phyloP scores from a whole-genome alignment of 306 rosid species.

The Glycine tomentella region DNA sequence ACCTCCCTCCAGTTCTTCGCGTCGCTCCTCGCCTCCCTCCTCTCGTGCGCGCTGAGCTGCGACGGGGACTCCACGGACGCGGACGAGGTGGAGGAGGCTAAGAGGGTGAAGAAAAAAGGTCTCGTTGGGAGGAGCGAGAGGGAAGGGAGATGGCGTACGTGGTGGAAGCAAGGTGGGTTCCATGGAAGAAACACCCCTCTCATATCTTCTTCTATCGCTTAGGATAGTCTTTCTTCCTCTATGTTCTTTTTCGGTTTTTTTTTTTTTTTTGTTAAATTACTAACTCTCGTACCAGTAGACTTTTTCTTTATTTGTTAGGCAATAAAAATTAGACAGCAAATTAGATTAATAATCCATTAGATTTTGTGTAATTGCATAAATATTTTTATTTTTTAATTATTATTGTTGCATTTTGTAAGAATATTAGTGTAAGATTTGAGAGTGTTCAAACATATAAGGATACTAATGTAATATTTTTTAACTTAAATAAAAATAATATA shows the following conservation, averaged over 20 bases:
- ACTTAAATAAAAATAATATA: no score
- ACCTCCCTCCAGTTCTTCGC: slow-evolving; percentile 71
- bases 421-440: no score
- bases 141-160: slow-evolving; percentile 36
- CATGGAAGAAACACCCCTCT: slow-evolving; percentile 60
- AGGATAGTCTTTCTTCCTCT: neutral
- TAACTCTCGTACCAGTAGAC: no score
- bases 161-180: slow-evolving; percentile 55
- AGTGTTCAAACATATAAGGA: no score
- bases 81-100: slow-evolving; percentile 42
- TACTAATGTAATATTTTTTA: no score
- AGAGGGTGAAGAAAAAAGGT: slow-evolving; percentile 21
- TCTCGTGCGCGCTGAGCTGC: slow-evolving; percentile 66
- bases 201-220: slow-evolving; percentile 40
- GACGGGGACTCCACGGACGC: slow-evolving; percentile 46
- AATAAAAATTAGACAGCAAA: no score
- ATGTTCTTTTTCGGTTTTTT: neutral
- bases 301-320: no score
- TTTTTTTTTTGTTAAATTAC: no score
- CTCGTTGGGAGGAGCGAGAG: slow-evolving; percentile 6
- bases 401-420: no score
- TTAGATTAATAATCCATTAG: no score
- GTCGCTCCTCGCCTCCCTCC: slow-evolving; percentile 68
- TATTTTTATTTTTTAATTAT: no score
- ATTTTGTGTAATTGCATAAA: no score